Conservation (phyloP, 2,329 filamentous ascomycete genomes). For the Apiospora rasikravindrae region DNA sequence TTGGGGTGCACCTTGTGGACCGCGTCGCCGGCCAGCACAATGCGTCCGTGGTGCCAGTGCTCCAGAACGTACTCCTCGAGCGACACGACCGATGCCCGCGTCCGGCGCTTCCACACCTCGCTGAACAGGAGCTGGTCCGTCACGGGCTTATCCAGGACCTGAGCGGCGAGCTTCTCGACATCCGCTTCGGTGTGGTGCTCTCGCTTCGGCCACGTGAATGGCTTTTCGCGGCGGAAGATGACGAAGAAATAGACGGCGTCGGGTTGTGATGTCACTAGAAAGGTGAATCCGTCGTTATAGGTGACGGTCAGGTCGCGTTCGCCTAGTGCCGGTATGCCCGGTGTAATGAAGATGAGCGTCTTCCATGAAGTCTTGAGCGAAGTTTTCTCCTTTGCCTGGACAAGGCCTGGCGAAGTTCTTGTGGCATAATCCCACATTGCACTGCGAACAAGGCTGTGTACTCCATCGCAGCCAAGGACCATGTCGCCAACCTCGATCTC, state of each 20-base stretch:
- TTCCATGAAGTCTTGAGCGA: neutral
- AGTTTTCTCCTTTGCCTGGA: conserved; percentile 27
- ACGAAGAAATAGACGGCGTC: conserved; percentile 31
- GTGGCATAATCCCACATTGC: conserved; percentile 35
- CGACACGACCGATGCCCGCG: conserved; percentile 32
- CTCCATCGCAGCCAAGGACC: conserved; percentile 27
- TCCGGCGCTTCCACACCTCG: conserved; percentile 34
- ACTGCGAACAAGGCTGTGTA: conserved; percentile 22
- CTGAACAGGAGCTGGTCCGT: conserved; percentile 34
- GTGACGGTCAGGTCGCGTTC: conserved; percentile 19
- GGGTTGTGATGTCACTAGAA: conserved; percentile 28
- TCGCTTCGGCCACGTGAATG: conserved; percentile 29
- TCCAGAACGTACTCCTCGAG: conserved; percentile 42
- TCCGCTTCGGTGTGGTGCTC: conserved; percentile 37
- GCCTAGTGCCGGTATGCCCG: conserved; percentile 22
- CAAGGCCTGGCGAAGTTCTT: conserved; percentile 24
- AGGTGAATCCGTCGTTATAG: conserved; percentile 27
- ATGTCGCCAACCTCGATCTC: conserved; percentile 25
- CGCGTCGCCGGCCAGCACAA: conserved; percentile 43
- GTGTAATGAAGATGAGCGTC: conserved; percentile 28
- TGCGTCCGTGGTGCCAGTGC: conserved; percentile 41
- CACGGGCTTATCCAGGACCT: conserved; percentile 31
- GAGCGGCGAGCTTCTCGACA: conserved; percentile 30
- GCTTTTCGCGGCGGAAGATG: conserved; percentile 33
- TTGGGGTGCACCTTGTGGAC: conserved; percentile 41